Evolutionary conservation across 805 yeast genomes (phyloP), one percentile per base, ranked within the genome.

Genomic region (Jamesozyma piceae): DNA sequence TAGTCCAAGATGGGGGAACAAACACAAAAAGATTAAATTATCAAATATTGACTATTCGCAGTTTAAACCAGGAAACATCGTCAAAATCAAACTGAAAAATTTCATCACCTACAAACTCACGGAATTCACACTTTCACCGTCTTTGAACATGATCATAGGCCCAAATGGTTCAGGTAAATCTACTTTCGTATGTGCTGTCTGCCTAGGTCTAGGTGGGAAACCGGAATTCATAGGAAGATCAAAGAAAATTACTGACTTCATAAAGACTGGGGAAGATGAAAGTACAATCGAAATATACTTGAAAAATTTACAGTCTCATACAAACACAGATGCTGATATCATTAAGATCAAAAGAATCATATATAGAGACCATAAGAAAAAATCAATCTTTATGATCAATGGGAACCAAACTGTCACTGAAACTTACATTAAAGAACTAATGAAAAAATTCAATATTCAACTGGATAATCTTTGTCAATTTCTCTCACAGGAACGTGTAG

Each of bases 81-180:
- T 79, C n/a, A 66, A 73, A 32, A 75, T 81, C 22, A 72, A 69
- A 43, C 69, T 82, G 24, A 62, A 62, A 49, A 80, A 82, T 58
- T 82, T 82, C 64, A 83, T 85, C 57, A 82, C 89, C 0, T 83
- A 82, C 58, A 54, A 77, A 1, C 63, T 73, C 37, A 78, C 84
- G 0, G 88, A 81, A 60, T 87, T 86, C 61, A 69, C 71, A 32
- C 72, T 90, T 43, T 82, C 90, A 0, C 96, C 97, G 0, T 70
- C 80, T 2, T 69, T 92, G 57, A 92, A 92, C 57, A 77, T 92
- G 80, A 83, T 92, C 44, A 82, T 92, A 41, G 98, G 97, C 0
- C 97, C 97, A 11, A 92, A 92, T 59, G 99, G 99, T 29, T 77
- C 95, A 0, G 98, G 98, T 5, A 92, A 92, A 55, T 80, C 92